Evolutionary conservation across 345 rosid species (phyloP).

Genomic region (Arabidopsis thaliana): DNA sequence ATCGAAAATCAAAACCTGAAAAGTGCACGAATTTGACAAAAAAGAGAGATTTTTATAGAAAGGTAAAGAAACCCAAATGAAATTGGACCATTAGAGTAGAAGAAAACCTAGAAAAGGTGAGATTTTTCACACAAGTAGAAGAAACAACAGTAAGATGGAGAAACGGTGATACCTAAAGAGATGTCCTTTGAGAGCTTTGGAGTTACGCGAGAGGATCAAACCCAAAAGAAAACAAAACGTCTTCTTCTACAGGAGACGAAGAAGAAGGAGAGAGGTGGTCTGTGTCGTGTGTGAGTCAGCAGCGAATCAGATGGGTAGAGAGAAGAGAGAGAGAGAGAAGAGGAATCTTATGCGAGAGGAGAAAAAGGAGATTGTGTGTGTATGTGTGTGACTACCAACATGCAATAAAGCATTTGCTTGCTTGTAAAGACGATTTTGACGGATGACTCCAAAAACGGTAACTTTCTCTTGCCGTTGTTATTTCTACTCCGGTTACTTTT

Average conservation of each 20-base stretch:
- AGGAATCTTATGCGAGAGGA: conserved; percentile 43
- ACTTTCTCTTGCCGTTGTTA: conserved; percentile 23
- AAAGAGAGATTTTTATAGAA: conserved; percentile 22
- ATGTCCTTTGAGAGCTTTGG: conserved; percentile 1
- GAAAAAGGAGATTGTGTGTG: conserved; percentile 13
- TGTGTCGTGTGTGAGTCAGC: conserved; percentile 41
- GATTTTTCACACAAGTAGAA: conserved; percentile 19
- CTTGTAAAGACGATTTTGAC: conserved; percentile 32
- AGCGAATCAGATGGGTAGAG: conserved; percentile 43
- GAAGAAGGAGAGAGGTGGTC: conserved; percentile 13
- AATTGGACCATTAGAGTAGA: not conserved
- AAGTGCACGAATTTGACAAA: conserved; percentile 13
- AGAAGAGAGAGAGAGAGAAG: not conserved
- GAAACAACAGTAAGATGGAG: conserved; percentile 2
- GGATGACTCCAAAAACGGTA: conserved; percentile 19
- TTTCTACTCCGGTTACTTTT: conserved; percentile 11
- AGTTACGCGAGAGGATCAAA: conserved; percentile 23
- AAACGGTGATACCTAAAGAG: conserved; percentile 32
- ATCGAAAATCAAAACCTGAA: conserved; percentile 18
- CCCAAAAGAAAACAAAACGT: conserved; percentile 23
- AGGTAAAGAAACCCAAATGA: conserved; percentile 22
- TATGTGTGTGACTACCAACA: not conserved
- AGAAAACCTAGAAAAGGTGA: conserved; percentile 12
- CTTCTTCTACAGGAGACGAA: conserved; percentile 19
- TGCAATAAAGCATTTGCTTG: conserved; percentile 43